Evolutionary conservation across 2,329 filamentous ascomycete genomes (phyloP).

Genomic region (Harringtonia lauricola): DNA sequence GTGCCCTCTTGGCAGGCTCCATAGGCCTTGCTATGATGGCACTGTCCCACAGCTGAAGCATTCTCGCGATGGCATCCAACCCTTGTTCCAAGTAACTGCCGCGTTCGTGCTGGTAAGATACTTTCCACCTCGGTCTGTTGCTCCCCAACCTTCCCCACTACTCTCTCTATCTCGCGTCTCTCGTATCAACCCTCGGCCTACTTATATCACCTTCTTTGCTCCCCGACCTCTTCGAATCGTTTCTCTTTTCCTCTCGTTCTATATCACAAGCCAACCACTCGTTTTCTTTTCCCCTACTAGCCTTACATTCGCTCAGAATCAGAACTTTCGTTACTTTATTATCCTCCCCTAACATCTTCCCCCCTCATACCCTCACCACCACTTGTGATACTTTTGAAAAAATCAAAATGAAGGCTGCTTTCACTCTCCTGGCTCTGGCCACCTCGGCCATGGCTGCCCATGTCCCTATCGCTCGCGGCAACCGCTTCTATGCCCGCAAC

Average conservation of each 20-base stretch:
- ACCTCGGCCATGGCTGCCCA: constrained; percentile 17
- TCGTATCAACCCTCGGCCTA: neutral
- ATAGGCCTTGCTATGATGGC: no score
- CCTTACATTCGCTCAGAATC: constrained; percentile 2
- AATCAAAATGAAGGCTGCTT: constrained; percentile 20
- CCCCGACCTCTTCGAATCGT: neutral
- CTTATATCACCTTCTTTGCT: neutral
- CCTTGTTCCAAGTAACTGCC: no score
- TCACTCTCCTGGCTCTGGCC: constrained; percentile 20
- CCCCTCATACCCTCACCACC: neutral
- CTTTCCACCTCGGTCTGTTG: no score
- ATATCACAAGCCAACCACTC: constrained; percentile 9
- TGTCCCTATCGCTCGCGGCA: constrained; percentile 7
- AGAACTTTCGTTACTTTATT: neutral
- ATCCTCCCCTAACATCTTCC: neutral
- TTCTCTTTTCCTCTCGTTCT: neutral
- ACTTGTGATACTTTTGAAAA: neutral
- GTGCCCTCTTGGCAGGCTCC: no score
- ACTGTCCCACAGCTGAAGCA: no score
- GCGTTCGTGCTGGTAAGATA: no score
- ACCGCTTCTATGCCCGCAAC: constrained; percentile 8
- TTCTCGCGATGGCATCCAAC: no score
- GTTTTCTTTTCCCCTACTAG: neutral
- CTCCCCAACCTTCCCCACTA: neutral
- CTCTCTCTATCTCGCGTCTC: neutral